Conservation (phyloP, 2,329 filamentous ascomycete genomes). For the Colletotrichum melonis region DNA sequence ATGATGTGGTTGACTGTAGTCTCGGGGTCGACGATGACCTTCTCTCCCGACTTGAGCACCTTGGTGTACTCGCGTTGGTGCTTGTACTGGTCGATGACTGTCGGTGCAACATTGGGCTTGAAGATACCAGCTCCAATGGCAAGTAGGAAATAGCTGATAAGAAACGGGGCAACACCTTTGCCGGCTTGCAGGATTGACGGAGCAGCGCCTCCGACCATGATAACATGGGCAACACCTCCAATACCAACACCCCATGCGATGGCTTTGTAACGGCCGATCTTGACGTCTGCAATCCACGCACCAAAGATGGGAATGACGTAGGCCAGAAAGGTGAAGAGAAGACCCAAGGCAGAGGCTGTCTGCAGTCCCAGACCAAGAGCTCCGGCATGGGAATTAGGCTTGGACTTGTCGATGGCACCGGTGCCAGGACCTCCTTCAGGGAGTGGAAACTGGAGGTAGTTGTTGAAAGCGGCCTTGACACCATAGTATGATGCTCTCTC, state of each 20-base stretch:
- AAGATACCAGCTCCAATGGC: slow-evolving; percentile 74
- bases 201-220: slow-evolving; percentile 72
- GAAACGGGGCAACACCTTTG: slow-evolving; percentile 62
- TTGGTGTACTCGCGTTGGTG: slow-evolving; percentile 49
- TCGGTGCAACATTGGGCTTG: slow-evolving; percentile 78
- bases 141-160: slow-evolving; percentile 69
- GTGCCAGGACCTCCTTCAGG: slow-evolving; percentile 61
- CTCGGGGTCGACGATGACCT: slow-evolving; percentile 76
- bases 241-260: slow-evolving; percentile 77
- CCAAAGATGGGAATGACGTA: slow-evolving; percentile 68
- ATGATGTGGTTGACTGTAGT: slow-evolving; percentile 74
- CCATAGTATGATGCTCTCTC: slow-evolving; percentile 73
- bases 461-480: slow-evolving; percentile 64
- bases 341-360: slow-evolving; percentile 61
- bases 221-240: slow-evolving; percentile 75
- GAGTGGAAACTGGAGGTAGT: slow-evolving; percentile 71
- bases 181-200: slow-evolving; percentile 56
- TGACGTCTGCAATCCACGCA: slow-evolving; percentile 73
- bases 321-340: slow-evolving; percentile 68
- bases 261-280: slow-evolving; percentile 76
- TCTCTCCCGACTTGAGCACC: slow-evolving; percentile 66
- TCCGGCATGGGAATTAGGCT: slow-evolving; percentile 58
- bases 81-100: slow-evolving; percentile 74
- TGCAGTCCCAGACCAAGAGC: slow-evolving; percentile 69
- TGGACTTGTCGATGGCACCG: slow-evolving; percentile 54